These are phyloP conservation scores for Ceratobasidium sp. DNA, from an alignment of 1,284 basidiomycete genomes.

Conservation along the genomic window DNA sequence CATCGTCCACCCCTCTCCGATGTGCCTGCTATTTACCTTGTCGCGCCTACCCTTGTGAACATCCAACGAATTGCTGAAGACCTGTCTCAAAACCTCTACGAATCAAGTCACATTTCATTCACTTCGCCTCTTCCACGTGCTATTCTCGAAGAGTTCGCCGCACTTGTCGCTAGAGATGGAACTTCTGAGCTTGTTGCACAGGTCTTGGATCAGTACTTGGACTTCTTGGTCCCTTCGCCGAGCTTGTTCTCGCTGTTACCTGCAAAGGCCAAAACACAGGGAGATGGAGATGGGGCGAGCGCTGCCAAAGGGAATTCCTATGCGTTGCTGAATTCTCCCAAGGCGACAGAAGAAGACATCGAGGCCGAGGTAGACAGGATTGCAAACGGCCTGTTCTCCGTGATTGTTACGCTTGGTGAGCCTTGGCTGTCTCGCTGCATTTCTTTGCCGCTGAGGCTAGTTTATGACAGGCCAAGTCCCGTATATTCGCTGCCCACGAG, in stretches of 20 bases:
- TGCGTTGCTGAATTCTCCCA: slow-evolving; percentile 89
- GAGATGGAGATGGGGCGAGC: slow-evolving; percentile 50
- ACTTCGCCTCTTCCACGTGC: slow-evolving; percentile 88
- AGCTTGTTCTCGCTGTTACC: slow-evolving; percentile 93
- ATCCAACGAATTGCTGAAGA: slow-evolving; percentile 89
- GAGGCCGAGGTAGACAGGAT: slow-evolving; percentile 94
- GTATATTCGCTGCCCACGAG: slow-evolving; percentile 91
- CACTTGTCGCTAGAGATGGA: slow-evolving; percentile 82
- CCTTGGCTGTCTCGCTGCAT: slow-evolving; percentile 23
- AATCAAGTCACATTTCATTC: slow-evolving; percentile 94
- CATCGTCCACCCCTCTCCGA: slow-evolving; percentile 88
- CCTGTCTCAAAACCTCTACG: slow-evolving; percentile 69
- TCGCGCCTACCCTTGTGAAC: slow-evolving; percentile 87
- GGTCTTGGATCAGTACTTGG: slow-evolving; percentile 95
- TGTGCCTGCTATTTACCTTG: slow-evolving; percentile 97
- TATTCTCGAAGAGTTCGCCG: slow-evolving; percentile 92
- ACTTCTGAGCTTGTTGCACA: slow-evolving; percentile 84
- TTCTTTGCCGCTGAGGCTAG: not conserved
- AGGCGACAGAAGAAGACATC: slow-evolving; percentile 87
- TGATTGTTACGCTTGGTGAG: slow-evolving; percentile 88
- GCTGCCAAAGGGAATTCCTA: slow-evolving; percentile 60
- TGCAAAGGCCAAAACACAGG: slow-evolving; percentile 48
- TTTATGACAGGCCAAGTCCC: slow-evolving; percentile 77
- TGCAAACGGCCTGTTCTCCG: slow-evolving; percentile 89
- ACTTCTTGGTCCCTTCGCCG: slow-evolving; percentile 93